These are phyloP conservation scores for Phialophora tarda DNA, from an alignment of 2,329 filamentous ascomycete species.

Conservation along the genomic window DNA sequence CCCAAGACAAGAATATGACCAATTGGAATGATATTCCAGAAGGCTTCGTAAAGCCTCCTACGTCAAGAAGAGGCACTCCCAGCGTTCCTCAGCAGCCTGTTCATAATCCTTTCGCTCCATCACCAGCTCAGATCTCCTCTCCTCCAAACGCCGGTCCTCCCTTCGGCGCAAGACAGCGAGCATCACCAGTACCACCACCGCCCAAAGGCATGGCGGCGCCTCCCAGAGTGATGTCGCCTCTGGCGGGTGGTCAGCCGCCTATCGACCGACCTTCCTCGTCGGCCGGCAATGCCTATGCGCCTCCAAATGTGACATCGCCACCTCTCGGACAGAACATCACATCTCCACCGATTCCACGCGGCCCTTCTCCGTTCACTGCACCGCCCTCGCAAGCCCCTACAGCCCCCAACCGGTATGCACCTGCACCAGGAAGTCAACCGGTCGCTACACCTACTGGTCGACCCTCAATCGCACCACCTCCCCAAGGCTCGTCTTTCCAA, in stretches of 20 bases:
- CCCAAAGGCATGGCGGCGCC: conserved; percentile 77
- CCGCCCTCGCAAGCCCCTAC: conserved; percentile 71
- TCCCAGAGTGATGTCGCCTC: conserved; percentile 72
- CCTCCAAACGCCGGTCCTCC: conserved; percentile 65
- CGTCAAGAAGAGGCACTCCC: conserved; percentile 75
- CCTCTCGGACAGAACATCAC: conserved; percentile 49
- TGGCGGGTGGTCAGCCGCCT: conserved; percentile 59
- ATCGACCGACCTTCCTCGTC: conserved; percentile 61
- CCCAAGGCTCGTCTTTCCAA: conserved; percentile 45
- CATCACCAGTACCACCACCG: conserved; percentile 74
- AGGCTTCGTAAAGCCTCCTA: conserved; percentile 73
- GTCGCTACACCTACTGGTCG: conserved; percentile 49
- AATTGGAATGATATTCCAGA: conserved; percentile 97
- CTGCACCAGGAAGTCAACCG: conserved; percentile 64
- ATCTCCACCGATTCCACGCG: conserved; percentile 70
- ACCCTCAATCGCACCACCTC: conserved; percentile 58
- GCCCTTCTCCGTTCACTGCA: conserved; percentile 83
- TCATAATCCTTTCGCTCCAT: conserved; percentile 69
- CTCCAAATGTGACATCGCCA: conserved; percentile 56
- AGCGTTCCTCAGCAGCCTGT: conserved; percentile 65
- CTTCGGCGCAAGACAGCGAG: conserved; percentile 64
- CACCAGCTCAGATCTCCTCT: conserved; percentile 61
- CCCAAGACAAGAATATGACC: conserved; percentile 71
- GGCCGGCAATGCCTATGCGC: conserved; percentile 68
- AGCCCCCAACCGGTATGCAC: conserved; percentile 77